phyloP scores from a whole-genome alignment of 176 grass and related monocot species.

The Aegilops umbellulata region DNA sequence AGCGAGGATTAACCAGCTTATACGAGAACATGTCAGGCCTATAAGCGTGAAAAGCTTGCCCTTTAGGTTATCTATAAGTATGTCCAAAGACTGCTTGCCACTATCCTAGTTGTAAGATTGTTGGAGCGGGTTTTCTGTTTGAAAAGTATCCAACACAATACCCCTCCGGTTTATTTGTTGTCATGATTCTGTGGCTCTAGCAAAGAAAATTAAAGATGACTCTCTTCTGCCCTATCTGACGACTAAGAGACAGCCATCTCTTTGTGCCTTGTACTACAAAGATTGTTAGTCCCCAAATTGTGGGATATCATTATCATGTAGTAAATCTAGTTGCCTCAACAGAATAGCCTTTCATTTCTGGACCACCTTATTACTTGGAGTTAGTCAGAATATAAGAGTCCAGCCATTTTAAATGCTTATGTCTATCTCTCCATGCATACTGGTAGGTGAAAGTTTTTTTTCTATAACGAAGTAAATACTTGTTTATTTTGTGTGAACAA shows the following conservation, averaged over 20 bases:
- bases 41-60: background rate
- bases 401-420: background rate
- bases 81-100: background rate
- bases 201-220: background rate
- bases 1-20: background rate
- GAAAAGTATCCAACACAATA: background rate
- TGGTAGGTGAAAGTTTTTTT: background rate
- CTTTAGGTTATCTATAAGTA: background rate
- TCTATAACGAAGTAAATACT: background rate
- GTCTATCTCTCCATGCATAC: no score
- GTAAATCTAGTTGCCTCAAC: background rate
- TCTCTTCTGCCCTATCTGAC: background rate
- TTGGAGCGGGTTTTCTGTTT: background rate
- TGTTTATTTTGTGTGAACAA: background rate
- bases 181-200: background rate
- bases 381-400: background rate
- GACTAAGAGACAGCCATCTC: background rate
- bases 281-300: background rate
- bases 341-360: background rate
- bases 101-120: background rate
- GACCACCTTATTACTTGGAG: background rate
- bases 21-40: background rate
- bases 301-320: background rate
- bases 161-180: background rate
- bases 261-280: background rate